Evolutionary conservation across 768 basidiomycete genomes (phyloP).

Genomic region (Trametes punicea): DNA sequence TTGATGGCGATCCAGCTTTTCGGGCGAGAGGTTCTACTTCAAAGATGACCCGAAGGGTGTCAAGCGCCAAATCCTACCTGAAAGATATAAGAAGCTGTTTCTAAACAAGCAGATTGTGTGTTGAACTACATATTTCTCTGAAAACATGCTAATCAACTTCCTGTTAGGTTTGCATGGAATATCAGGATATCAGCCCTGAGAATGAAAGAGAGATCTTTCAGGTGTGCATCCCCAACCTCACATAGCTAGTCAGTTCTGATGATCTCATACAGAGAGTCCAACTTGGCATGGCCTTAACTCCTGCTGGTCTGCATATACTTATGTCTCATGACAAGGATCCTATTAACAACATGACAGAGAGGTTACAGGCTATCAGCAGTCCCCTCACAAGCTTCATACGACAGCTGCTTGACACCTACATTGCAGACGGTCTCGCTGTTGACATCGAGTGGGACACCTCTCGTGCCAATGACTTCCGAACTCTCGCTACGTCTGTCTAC

Average conservation of each 20-base stretch:
- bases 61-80: constrained; percentile 42
- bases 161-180: constrained; percentile 69
- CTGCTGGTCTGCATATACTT: constrained; percentile 44
- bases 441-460: constrained; percentile 35
- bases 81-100: constrained; percentile 55
- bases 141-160: neutral
- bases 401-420: constrained; percentile 45
- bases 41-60: constrained; percentile 29
- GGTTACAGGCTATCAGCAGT: constrained; percentile 62
- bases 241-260: neutral
- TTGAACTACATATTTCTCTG: neutral
- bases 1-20: constrained; percentile 27
- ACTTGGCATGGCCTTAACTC: constrained; percentile 73
- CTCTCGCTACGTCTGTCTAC: constrained; percentile 31
- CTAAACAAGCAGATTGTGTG: constrained; percentile 62
- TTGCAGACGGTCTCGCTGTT: constrained; percentile 36
- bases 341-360: constrained; percentile 40
- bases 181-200: constrained; percentile 42
- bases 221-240: constrained; percentile 35
- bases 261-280: constrained; percentile 56
- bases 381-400: constrained; percentile 59
- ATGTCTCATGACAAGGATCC: neutral
- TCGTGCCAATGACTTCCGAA: constrained; percentile 38
- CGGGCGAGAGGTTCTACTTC: constrained; percentile 55
- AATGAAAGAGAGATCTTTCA: constrained; percentile 74